Evolutionary conservation across 352 stramenopile genomes (phyloP), one percentile per base, ranked within the genome.

Genomic region (Elongisporangium senticosum): DNA sequence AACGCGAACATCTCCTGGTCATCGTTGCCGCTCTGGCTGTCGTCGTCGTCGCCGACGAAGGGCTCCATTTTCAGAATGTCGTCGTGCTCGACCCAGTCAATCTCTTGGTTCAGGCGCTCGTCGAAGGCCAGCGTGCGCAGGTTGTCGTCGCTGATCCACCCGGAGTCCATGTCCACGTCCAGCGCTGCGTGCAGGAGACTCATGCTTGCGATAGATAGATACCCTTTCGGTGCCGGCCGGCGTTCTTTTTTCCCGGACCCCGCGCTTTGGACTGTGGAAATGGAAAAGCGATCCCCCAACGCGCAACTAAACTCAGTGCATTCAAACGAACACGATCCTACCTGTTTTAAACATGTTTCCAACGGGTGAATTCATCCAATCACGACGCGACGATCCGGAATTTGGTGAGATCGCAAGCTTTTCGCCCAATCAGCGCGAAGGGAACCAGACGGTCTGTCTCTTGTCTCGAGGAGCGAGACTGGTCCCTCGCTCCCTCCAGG

Each of bases 61-160:
- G 68, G 53, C 17, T 87, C 78, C 54, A 89, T 7, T 43, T 43
- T 43, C 33, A 43, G 33, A 43, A 43, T 64, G 50, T 90, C 79
- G 62, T 90, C 79, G 60, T 87, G 72, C 33, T 59, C 64, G 11
- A 91, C 79, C 84, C 84, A 93, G 67, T 93, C 84, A 58, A 93
- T 90, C 50, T 93, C 84, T 52, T 93, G 74, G 62, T 77, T 89
- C 57, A 91, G 62, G 50, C 75, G 68, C 39, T 89, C 81, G 69
- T 91, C 81, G 23, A 89, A 73, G 58, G 88, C 84, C 65, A 93
- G 77, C 43, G 76, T 63, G 52, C 79, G 78, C 51, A 90, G 59
- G 66, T 89, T 88, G 64, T 90, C 84, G 65, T 93, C 84, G 56
- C 76, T 90, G 64, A 90, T 78, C 81, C 84, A 91, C 20, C 70